A percentile compares a stretch with the other conserved stretches of the same genome.
These are phyloP conservation scores for Coemansia sp. DNA, from an alignment of 192 early-diverging fungal genomes.

Conservation along the genomic window DNA sequence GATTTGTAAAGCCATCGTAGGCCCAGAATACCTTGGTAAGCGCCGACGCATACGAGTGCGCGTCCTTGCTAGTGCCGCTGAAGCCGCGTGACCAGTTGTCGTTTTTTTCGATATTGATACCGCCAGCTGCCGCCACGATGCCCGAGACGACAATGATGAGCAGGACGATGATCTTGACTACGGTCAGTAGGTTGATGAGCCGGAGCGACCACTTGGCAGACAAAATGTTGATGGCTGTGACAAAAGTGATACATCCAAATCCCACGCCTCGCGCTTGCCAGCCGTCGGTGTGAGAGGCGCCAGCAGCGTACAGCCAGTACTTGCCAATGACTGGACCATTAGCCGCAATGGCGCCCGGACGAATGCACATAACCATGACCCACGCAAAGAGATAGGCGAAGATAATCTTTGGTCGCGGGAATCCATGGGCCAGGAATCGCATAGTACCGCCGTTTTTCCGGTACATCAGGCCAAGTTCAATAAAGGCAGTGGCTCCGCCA, in stretches of 20 bases:
- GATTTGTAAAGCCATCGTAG: slow-evolving; percentile 74
- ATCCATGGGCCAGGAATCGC: slow-evolving; percentile 81
- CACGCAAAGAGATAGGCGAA: slow-evolving; percentile 62
- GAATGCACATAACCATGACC: slow-evolving; percentile 59
- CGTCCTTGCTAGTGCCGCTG: slow-evolving; percentile 62
- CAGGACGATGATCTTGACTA: slow-evolving; percentile 72
- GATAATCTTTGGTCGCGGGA: slow-evolving; percentile 55
- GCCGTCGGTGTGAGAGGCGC: slow-evolving; percentile 20
- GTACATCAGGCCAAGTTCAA: slow-evolving; percentile 88
- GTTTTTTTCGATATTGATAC: slow-evolving; percentile 36
- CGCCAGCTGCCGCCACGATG: slow-evolving; percentile 67
- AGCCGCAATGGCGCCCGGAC: slow-evolving; percentile 60
- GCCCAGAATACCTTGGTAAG: slow-evolving; percentile 63
- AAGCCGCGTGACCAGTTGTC: slow-evolving; percentile 66
- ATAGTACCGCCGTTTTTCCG: slow-evolving; percentile 88
- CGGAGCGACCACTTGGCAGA: slow-evolving; percentile 68
- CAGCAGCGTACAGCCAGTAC: slow-evolving; percentile 61
- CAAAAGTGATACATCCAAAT: slow-evolving; percentile 60
- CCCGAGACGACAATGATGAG: slow-evolving; percentile 71
- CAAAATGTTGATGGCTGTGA: slow-evolving; percentile 71
- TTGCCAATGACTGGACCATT: slow-evolving; percentile 60
- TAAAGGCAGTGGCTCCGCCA: slow-evolving; percentile 84
- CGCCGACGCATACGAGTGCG: slow-evolving; percentile 55
- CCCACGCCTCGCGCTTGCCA: slow-evolving; percentile 64
- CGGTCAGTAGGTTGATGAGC: slow-evolving; percentile 73